These are phyloP conservation scores for Quercus agrifolia DNA, from an alignment of 306 rosid species.

Conservation along the genomic window DNA sequence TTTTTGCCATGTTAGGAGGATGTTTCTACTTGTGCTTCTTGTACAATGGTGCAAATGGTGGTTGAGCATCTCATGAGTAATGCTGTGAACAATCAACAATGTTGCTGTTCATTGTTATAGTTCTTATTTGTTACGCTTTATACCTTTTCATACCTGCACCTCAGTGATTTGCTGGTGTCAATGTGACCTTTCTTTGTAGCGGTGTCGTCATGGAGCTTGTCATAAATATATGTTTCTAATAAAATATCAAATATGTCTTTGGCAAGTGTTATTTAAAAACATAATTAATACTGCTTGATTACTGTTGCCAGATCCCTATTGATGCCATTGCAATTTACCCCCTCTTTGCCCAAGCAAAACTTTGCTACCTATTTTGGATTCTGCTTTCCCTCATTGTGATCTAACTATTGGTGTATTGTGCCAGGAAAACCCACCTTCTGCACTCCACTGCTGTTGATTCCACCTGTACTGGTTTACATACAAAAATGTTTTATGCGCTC, in stretches of 20 bases:
- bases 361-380: neutral
- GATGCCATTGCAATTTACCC: neutral
- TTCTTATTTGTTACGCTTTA: neutral
- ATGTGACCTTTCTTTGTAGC: neutral
- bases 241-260: neutral
- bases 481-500: neutral
- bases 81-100: neutral
- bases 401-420: neutral
- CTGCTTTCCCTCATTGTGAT: neutral
- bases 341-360: neutral
- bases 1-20: neutral
- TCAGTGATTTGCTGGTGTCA: no score
- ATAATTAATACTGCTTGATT: neutral
- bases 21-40: neutral
- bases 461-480: neutral
- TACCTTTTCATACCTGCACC: neutral
- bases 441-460: neutral
- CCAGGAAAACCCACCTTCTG: neutral
- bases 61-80: neutral
- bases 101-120: neutral
- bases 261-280: neutral
- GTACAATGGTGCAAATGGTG: neutral
- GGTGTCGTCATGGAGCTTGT: neutral
- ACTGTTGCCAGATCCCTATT: neutral
- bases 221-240: neutral